These are phyloP conservation scores for Ophiostoma quercus DNA, from an alignment of 2,329 filamentous ascomycete genomes.

Conservation along the genomic window DNA sequence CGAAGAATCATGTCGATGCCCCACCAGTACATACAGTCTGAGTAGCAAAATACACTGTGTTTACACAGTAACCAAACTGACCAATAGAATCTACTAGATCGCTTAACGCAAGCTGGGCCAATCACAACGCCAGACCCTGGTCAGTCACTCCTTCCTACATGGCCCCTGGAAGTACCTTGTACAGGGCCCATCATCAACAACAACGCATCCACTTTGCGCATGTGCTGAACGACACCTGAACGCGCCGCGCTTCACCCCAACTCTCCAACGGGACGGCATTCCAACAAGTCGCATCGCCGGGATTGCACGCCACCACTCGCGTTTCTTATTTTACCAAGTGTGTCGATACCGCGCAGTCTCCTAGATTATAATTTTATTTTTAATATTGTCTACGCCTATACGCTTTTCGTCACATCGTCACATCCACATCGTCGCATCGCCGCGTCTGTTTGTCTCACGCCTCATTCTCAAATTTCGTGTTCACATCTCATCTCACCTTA, in stretches of 20 bases:
- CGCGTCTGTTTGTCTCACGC: neutral
- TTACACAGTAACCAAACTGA: neutral
- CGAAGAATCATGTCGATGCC: neutral
- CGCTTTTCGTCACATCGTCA: neutral
- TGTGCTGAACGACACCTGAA: neutral
- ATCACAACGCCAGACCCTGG: neutral
- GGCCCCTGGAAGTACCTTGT: no score
- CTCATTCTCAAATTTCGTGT: no score
- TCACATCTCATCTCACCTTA: neutral
- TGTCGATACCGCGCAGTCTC: no score
- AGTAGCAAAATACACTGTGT: neutral
- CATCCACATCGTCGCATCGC: neutral
- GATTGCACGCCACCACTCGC: neutral
- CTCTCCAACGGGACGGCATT: neutral
- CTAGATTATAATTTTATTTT: neutral
- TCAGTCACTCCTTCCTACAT: neutral
- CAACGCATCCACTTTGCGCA: slow-evolving; percentile 12
- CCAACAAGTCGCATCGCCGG: neutral
- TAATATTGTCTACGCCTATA: neutral
- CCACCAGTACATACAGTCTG: neutral
- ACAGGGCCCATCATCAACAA: neutral
- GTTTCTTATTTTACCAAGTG: neutral
- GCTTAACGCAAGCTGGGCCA: slow-evolving; percentile 4
- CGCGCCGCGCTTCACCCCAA: slow-evolving; percentile 2
- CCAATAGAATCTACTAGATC: neutral